A percentile compares a stretch with the other conserved stretches of the same genome.
Conservation (phyloP, 129 eudicot species). For the Gnaphalium uliginosum region DNA sequence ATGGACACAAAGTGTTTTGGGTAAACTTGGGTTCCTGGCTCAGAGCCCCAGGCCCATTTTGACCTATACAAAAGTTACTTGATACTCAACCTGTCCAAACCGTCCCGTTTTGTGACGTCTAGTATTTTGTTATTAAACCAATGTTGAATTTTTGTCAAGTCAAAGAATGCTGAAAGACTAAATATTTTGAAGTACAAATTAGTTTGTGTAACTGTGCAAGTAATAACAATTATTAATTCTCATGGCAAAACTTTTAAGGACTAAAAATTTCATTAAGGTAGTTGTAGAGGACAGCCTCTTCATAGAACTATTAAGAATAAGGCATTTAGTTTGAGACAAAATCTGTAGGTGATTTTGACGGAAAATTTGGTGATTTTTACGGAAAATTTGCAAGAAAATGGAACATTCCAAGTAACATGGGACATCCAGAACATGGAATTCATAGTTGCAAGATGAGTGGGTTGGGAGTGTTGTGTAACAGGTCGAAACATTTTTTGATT, state of each 20-base stretch:
- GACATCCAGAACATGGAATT: neutral
- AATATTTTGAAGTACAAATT: neutral
- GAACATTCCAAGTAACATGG: neutral
- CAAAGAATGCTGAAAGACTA: neutral
- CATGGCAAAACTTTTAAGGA: neutral
- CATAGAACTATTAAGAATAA: neutral
- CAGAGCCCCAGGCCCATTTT: too few species aligned
- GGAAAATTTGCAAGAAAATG: neutral
- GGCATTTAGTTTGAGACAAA: slow-evolving; percentile 1
- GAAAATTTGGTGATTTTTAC: neutral
- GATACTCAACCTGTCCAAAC: too few species aligned
- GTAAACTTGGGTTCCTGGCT: too few species aligned
- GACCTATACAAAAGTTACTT: too few species aligned
- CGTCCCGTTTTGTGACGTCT: too few species aligned
- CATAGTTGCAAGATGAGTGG: too few species aligned
- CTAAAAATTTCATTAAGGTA: neutral
- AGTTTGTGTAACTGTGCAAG: neutral
- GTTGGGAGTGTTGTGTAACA: too few species aligned
- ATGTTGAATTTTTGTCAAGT: neutral
- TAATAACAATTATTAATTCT: neutral
- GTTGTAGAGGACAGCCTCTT: neutral
- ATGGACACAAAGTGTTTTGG: too few species aligned
- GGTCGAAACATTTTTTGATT: neutral
- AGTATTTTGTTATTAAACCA: neutral
- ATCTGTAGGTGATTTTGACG: neutral